Evolutionary conservation across 352 stramenopile genomes (phyloP).

Genomic region (Pythium aristosporum): DNA sequence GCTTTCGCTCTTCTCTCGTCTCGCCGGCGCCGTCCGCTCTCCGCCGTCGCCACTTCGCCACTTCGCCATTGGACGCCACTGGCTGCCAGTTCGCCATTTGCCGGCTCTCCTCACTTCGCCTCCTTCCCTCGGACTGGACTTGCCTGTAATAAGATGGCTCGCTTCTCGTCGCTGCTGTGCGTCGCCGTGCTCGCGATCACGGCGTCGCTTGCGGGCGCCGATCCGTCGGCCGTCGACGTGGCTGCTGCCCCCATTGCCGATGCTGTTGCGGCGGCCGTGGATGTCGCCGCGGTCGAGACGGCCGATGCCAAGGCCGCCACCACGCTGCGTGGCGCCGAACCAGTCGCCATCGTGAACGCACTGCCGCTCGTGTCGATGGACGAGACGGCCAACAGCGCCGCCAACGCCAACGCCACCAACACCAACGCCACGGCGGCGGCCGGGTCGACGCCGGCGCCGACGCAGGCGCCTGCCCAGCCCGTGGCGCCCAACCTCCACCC

Average conservation of each 20-base stretch:
- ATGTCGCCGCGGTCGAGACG: not conserved
- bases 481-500: conserved; percentile 15
- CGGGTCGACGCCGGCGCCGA: not conserved
- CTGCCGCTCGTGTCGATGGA: conserved; percentile 28
- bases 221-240: not conserved
- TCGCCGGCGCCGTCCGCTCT: not conserved
- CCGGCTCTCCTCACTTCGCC: not conserved
- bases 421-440: not conserved
- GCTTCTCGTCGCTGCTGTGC: conserved; percentile 14
- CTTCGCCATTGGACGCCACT: conserved; percentile 14
- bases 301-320: not conserved
- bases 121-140: not conserved
- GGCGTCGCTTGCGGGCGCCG: conserved; percentile 10
- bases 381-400: conserved; percentile 19
- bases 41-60: conserved; percentile 15
- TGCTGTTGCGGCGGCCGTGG: not conserved
- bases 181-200: conserved; percentile 7
- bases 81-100: conserved; percentile 4
- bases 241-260: not conserved
- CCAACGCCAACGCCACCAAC: conserved; percentile 1
- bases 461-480: not conserved
- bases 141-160: not conserved
- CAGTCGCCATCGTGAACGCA: conserved; percentile 6
- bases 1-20: not conserved
- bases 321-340: conserved; percentile 10